A percentile compares a stretch with the other conserved stretches of the same genome.
Evolutionary conservation across 805 yeast species (phyloP).

Genomic region (Pichia paraexigua): DNA sequence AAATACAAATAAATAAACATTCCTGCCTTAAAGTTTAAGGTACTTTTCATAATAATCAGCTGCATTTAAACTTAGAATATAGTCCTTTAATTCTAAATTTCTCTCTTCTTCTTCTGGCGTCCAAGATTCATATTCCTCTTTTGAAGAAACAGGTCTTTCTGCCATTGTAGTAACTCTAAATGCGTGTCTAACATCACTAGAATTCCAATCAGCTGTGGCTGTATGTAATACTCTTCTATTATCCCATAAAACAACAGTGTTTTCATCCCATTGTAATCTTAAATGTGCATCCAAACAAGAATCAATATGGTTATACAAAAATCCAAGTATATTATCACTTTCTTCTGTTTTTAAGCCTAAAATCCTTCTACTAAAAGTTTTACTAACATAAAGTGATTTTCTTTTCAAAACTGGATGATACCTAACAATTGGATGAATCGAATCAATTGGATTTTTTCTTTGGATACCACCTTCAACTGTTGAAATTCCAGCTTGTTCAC

Average conservation of each 20-base stretch:
- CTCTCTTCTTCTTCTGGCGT: neutral
- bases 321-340: neutral
- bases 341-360: neutral
- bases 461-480: neutral
- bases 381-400: neutral
- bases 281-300: neutral
- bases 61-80: neutral
- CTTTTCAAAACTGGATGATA: neutral
- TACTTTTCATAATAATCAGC: neutral
- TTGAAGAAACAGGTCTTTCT: neutral
- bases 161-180: neutral
- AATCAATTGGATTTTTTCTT: neutral
- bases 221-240: neutral
- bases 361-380: neutral
- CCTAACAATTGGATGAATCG: neutral
- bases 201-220: neutral
- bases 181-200: neutral
- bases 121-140: neutral
- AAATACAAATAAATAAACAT: no score
- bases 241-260: neutral
- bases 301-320: neutral
- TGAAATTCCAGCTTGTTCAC: conserved; percentile 42
- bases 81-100: neutral
- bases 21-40: neutral
- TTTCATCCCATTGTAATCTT: neutral